A percentile compares a stretch with the other conserved stretches of the same genome.
phyloP scores from a whole-genome alignment of 306 rosid species.

The Citrullus colocynthis region DNA sequence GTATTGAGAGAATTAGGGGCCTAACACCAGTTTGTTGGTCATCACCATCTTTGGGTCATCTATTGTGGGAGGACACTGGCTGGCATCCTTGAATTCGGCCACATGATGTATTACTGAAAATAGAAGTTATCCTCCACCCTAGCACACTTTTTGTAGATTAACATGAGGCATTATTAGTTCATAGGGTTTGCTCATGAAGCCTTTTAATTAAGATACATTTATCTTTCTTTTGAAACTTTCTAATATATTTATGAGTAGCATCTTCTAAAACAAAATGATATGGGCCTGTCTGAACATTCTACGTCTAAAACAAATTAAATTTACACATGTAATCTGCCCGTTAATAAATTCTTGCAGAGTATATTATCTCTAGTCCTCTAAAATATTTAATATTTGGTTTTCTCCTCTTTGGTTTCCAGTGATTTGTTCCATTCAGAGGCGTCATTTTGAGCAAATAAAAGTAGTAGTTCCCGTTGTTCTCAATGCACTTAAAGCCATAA shows the following conservation, averaged over 20 bases:
- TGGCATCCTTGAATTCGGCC: not conserved
- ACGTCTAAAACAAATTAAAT: too few relatives aligned
- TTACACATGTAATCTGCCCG: too few relatives aligned
- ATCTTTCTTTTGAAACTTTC: not conserved
- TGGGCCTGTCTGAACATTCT: too few relatives aligned
- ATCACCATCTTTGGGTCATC: not conserved
- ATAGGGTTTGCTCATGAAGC: not conserved
- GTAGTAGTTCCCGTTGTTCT: constrained; percentile 54
- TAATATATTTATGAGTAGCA: not conserved
- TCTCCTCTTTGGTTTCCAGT: constrained; percentile 31
- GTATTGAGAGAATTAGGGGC: too few relatives aligned
- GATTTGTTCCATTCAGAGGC: constrained; percentile 57
- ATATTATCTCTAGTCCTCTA: too few relatives aligned
- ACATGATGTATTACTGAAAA: not conserved
- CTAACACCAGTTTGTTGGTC: not conserved
- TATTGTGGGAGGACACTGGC: not conserved
- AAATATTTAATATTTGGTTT: too few relatives aligned
- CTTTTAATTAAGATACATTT: not conserved
- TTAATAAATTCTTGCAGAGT: too few relatives aligned
- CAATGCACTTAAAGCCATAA: constrained; percentile 44
- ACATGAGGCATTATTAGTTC: not conserved
- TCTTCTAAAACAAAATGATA: not conserved
- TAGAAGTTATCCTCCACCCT: not conserved
- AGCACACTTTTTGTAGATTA: not conserved
- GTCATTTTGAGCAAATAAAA: constrained; percentile 68